Base-by-base conservation (phyloP, 106 monocot genomes). In the Acorus calamus region DNA sequence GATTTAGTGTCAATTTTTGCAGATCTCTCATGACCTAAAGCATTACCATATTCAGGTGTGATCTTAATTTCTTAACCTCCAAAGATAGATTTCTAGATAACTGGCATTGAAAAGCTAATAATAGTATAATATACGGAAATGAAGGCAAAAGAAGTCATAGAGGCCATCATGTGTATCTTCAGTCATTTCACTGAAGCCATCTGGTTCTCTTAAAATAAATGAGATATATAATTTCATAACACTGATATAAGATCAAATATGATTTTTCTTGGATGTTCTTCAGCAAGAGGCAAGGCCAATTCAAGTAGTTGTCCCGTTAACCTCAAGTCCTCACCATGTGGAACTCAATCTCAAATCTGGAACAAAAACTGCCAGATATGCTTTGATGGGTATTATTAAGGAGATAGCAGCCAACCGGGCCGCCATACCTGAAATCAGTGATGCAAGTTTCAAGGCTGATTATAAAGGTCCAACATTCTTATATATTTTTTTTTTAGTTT, bases 321-420 rank as follows among this genome's bases (percentile, higher is more conserved):
- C 80, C 63, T 71, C 66, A 46, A 76, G 80, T 54, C 53, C 66
- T 75, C 67, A 80, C 65, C 80, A 80, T 71, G 47, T 76, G 57
- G 80, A 80, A 59, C 56, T 80, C 58, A 62, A 75, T 60, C 57
- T 80, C 62, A 76, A 67, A 53, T 63, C 46, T 59, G 62, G 67
- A 58, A 50, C 55, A 59, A 71, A 76, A 56, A 80, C 71, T 67
- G 63, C 62, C 14, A 52, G 71, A 67, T 71, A 76, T 67, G 67
- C 66, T 62, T 68, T 80, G 52, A 71, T 71, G 75, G 66, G 64
- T 67, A 4, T 80, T 53, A 75, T 67, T 28, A 76, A 76, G 52
- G 80, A 80, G 67, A 71, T 67, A 46, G 45, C 63, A 9, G 42
- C 4, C 4, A 57, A 75, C 44, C 51, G 14, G 43, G 11, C 57